A percentile compares a stretch with the other conserved stretches of the same genome.
Evolutionary conservation across 2,329 filamentous ascomycete genomes (phyloP).

Genomic region (Beauveria varroae): DNA sequence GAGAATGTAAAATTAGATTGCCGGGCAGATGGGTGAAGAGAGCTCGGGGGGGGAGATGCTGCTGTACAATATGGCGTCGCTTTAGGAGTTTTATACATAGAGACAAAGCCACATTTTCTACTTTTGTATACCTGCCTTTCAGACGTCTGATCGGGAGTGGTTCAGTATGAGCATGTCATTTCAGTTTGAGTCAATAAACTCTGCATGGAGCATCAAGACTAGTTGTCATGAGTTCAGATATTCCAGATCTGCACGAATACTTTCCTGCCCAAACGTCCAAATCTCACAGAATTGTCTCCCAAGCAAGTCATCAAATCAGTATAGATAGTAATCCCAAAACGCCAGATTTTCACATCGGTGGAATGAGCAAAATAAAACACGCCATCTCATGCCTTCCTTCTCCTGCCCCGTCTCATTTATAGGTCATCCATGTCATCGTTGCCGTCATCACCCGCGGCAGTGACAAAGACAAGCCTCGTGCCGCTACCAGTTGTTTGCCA

Average conservation of each 20-base stretch:
- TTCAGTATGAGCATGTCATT: not conserved
- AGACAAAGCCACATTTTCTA: constrained; percentile 13
- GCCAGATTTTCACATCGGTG: constrained; percentile 17
- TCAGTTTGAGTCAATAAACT: not conserved
- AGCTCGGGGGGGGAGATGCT: not conserved
- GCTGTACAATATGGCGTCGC: constrained; percentile 4
- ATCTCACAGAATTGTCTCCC: not conserved
- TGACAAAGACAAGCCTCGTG: constrained; percentile 64
- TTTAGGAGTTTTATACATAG: constrained; percentile 18
- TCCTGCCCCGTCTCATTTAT: not conserved
- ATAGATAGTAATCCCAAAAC: constrained; percentile 19
- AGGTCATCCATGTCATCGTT: constrained; percentile 40
- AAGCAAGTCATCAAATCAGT: not conserved
- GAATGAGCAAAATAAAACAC: not conserved
- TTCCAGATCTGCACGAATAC: not conserved
- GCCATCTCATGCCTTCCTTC: not conserved
- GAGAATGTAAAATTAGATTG: constrained; percentile 29
- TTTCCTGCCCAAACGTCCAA: not conserved
- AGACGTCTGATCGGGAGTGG: not conserved
- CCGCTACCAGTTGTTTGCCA: constrained; percentile 72
- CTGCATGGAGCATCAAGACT: not conserved
- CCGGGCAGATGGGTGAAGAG: not conserved
- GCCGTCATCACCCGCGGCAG: constrained; percentile 41
- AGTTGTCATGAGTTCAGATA: not conserved
- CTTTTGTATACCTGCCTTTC: not conserved